phyloP scores from a whole-genome alignment of 768 basidiomycete genomes.

The Leccinum obscurum region DNA sequence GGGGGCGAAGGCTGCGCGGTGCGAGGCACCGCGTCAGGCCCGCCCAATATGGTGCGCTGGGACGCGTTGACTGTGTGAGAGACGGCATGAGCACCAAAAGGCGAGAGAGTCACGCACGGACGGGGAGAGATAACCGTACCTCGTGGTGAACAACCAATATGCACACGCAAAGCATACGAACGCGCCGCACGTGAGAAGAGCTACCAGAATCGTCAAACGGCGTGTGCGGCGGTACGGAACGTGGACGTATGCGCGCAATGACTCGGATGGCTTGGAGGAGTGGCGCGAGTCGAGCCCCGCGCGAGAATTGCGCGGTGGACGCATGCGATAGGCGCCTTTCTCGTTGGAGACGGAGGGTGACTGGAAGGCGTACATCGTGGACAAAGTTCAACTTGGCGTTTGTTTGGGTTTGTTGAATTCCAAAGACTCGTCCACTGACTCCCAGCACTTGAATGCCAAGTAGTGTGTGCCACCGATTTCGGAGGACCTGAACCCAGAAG shows the following conservation, averaged over 20 bases:
- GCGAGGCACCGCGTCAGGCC: conserved; percentile 1
- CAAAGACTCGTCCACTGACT: too few relatives aligned
- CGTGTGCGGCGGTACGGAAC: conserved; percentile 30
- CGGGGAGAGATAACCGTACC: conserved; percentile 44
- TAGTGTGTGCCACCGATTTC: too few relatives aligned
- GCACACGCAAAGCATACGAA: conserved; percentile 57
- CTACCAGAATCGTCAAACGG: conserved; percentile 44
- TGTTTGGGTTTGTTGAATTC: conserved; percentile 11
- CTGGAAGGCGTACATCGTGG: conserved; percentile 26
- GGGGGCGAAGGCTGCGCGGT: not conserved
- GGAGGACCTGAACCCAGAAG: too few relatives aligned
- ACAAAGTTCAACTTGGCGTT: not conserved
- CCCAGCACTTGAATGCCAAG: too few relatives aligned
- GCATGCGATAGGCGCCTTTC: conserved; percentile 65
- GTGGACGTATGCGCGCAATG: conserved; percentile 4
- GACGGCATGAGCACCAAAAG: conserved; percentile 17
- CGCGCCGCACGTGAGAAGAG: conserved; percentile 47
- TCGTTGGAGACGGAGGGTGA: conserved; percentile 70
- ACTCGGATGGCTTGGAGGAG: conserved; percentile 9
- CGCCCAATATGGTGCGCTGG: conserved; percentile 11
- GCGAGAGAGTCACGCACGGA: conserved; percentile 18
- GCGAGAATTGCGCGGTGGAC: conserved; percentile 38
- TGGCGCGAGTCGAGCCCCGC: conserved; percentile 22
- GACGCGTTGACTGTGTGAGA: conserved; percentile 19
- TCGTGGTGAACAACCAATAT: conserved; percentile 64